A percentile compares a stretch with the other conserved stretches of the same genome.
Conservation (phyloP, 345 rosid species). For the Turnera subulata region DNA sequence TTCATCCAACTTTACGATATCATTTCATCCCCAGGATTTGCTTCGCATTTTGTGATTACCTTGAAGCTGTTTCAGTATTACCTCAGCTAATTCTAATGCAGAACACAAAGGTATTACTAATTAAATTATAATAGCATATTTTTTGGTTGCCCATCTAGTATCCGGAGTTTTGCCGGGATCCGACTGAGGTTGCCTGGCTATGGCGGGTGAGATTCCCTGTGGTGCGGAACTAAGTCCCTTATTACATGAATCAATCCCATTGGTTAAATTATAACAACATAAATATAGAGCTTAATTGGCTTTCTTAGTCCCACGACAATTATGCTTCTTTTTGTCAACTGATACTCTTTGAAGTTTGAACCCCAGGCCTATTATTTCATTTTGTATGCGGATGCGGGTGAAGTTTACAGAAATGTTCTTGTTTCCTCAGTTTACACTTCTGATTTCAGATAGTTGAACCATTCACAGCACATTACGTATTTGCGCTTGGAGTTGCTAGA, state of each 20-base stretch:
- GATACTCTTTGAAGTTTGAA: not conserved
- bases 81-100: conserved; percentile 33
- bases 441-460: conserved; percentile 30
- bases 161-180: too few species aligned
- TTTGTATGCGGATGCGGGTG: too few species aligned
- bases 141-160: too few species aligned
- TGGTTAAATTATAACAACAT: not conserved
- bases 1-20: conserved; percentile 22
- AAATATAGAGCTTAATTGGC: too few species aligned
- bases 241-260: too few species aligned
- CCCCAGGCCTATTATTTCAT: not conserved
- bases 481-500: conserved; percentile 29
- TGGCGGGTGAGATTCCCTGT: too few species aligned
- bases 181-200: too few species aligned
- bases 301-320: too few species aligned
- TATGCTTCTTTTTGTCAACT: not conserved
- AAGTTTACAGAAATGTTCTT: too few species aligned
- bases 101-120: conserved; percentile 33
- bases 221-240: too few species aligned
- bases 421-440: too few species aligned
- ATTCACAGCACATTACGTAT: conserved; percentile 32
- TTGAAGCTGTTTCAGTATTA: conserved; percentile 28
- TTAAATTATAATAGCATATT: too few species aligned
- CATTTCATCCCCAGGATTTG: conserved; percentile 17
- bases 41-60: conserved; percentile 31